These are phyloP conservation scores for Forsythia viridissima DNA, from an alignment of 257 asterid genomes.

Conservation along the genomic window DNA sequence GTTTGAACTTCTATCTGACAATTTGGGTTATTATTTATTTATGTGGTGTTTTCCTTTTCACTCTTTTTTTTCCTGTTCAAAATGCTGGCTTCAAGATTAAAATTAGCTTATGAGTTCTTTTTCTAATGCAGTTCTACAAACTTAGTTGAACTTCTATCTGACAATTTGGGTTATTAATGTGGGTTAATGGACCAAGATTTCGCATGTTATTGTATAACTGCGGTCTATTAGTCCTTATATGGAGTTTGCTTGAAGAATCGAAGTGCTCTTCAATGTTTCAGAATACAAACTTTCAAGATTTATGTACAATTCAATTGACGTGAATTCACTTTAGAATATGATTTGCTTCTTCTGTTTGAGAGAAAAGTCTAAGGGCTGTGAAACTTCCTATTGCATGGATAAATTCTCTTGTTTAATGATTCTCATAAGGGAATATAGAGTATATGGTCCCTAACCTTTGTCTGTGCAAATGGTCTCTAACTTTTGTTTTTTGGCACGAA, in stretches of 20 bases:
- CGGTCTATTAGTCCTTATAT: too few species aligned
- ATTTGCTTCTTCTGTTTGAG: background rate
- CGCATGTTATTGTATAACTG: background rate
- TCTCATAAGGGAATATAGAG: background rate
- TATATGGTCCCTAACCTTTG: too few species aligned
- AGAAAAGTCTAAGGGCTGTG: background rate
- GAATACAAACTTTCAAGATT: background rate
- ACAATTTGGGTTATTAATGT: background rate
- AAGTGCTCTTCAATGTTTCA: background rate
- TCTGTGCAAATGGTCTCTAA: too few species aligned
- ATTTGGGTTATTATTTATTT: too few species aligned
- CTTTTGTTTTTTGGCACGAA: too few species aligned
- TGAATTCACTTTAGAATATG: background rate
- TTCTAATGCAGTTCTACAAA: background rate
- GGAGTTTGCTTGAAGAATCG: background rate
- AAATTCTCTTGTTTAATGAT: slow-evolving; percentile 4
- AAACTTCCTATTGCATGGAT: background rate
- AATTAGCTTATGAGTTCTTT: background rate
- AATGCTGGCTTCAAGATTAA: background rate
- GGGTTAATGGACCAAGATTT: background rate
- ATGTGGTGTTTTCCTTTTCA: background rate
- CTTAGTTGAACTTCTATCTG: background rate
- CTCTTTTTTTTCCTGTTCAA: background rate
- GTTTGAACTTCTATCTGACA: background rate
- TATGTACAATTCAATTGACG: background rate